A percentile compares a stretch with the other conserved stretches of the same genome.
phyloP scores from a whole-genome alignment of 805 yeast genomes.

The Candida oleophila region DNA sequence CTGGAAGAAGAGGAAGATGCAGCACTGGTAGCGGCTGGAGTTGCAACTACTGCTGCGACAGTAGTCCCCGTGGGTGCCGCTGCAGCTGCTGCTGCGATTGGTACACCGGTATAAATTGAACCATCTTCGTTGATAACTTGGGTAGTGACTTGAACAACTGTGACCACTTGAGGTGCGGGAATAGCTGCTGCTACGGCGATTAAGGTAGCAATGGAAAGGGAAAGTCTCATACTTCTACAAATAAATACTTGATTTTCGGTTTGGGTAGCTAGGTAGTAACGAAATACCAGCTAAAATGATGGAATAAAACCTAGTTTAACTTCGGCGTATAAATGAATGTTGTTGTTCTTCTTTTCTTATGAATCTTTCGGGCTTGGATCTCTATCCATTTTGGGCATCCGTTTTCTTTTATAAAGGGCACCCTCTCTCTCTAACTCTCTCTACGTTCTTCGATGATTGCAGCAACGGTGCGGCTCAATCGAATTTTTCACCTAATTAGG shows the following conservation, averaged over 20 bases:
- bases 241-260: not conserved
- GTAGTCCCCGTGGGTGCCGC: constrained; percentile 11
- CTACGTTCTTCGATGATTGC: not conserved
- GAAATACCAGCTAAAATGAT: not conserved
- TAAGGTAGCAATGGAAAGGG: constrained; percentile 5
- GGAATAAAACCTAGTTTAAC: not conserved
- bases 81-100: constrained; percentile 10
- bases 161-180: constrained; percentile 25
- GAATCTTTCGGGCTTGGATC: not conserved
- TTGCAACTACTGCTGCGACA: constrained; percentile 5
- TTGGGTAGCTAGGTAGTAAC: not conserved
- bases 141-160: constrained; percentile 19
- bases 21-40: constrained; percentile 8
- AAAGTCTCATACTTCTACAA: not conserved
- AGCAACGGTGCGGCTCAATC: constrained; percentile 3
- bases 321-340: not conserved
- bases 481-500: constrained; percentile 2
- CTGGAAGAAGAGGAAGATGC: constrained; percentile 3
- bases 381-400: not conserved
- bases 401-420: not conserved
- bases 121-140: constrained; percentile 12
- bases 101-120: constrained; percentile 6
- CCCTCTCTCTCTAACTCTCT: not conserved
- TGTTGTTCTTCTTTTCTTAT: not conserved
- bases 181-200: constrained; percentile 11